Conservation (phyloP, 257 asterid species). For the Capsicum rhomboideum region DNA sequence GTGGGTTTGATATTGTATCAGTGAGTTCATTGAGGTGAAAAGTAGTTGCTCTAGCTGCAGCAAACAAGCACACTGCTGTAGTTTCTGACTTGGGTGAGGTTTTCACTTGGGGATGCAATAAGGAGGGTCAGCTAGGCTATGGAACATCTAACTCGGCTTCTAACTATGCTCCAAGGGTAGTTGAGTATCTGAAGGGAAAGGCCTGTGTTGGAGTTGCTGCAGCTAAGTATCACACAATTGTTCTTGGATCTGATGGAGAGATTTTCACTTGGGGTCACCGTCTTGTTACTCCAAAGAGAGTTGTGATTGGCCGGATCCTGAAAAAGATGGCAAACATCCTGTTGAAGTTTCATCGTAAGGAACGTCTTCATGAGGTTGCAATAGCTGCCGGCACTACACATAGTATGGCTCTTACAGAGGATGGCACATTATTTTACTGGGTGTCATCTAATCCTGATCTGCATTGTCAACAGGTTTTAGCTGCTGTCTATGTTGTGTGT, state of each 20-base stretch:
- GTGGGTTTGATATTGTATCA: too few relatives aligned
- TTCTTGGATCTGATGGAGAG: conserved; percentile 94
- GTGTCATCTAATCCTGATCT: conserved; percentile 78
- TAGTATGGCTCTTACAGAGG: conserved; percentile 83
- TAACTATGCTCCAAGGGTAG: conserved; percentile 85
- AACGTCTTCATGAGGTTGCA: conserved; percentile 65
- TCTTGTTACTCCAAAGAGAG: conserved; percentile 87
- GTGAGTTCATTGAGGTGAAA: conserved; percentile 75
- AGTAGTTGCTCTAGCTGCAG: conserved; percentile 87
- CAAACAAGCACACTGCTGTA: conserved; percentile 94
- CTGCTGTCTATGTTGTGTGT: not conserved
- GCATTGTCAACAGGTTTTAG: conserved; percentile 61
- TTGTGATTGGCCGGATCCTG: conserved; percentile 52
- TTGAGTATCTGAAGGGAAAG: conserved; percentile 90
- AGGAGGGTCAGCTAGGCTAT: conserved; percentile 98
- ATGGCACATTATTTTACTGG: conserved; percentile 93
- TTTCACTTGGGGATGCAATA: conserved; percentile 99
- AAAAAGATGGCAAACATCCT: conserved; percentile 53
- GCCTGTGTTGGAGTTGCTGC: conserved; percentile 64
- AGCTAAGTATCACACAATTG: conserved; percentile 91
- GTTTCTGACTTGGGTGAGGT: conserved; percentile 88
- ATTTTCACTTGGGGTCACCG: conserved; percentile 99
- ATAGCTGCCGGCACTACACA: conserved; percentile 89
- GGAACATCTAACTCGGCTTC: conserved; percentile 97
- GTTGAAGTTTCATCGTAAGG: conserved; percentile 77